Evolutionary conservation across 2,329 filamentous ascomycete species (phyloP).

Genomic region (Rhytidhysteron rufulum): DNA sequence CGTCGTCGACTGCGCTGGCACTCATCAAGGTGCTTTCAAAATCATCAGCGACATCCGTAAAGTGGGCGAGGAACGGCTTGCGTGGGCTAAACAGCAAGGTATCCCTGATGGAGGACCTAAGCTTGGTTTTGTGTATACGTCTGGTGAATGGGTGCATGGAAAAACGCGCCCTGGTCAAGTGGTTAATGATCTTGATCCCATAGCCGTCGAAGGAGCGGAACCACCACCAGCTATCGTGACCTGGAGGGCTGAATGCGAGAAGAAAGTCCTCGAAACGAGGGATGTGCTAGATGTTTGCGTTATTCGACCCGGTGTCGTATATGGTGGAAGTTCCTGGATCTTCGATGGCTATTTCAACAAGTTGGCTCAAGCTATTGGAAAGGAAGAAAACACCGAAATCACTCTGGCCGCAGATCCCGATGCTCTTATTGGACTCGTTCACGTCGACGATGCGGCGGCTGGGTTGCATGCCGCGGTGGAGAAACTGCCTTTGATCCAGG

Average conservation of each 20-base stretch:
- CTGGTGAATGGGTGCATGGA: conserved; percentile 38
- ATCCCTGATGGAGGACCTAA: conserved; percentile 27
- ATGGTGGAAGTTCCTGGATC: conserved; percentile 31
- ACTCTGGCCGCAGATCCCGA: conserved; percentile 17
- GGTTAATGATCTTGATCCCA: conserved; percentile 27
- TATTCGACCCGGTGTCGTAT: conserved; percentile 32
- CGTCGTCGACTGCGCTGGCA: conserved; percentile 31
- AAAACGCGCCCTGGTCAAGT: conserved; percentile 16
- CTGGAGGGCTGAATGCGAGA: conserved; percentile 31
- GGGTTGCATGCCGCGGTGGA: conserved; percentile 16
- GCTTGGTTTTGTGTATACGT: conserved; percentile 36
- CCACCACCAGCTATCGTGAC: conserved; percentile 20
- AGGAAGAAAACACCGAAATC: conserved; percentile 10
- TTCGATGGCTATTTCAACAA: conserved; percentile 22
- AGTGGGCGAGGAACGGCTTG: conserved; percentile 15
- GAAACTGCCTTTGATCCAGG: conserved; percentile 2
- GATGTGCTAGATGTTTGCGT: conserved; percentile 32
- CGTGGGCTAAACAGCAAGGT: conserved; percentile 9
- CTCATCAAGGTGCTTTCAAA: conserved; percentile 15
- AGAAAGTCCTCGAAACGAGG: conserved; percentile 23
- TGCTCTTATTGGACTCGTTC: conserved; percentile 23
- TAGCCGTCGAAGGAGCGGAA: conserved; percentile 15
- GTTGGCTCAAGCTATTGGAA: conserved; percentile 19
- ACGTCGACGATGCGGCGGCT: conserved; percentile 37
- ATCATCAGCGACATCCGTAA: conserved; percentile 19